A percentile compares a stretch with the other conserved stretches of the same genome.
phyloP scores from a whole-genome alignment of 1,139 yeast species.

The Yamadazyma atmosphaerica region DNA sequence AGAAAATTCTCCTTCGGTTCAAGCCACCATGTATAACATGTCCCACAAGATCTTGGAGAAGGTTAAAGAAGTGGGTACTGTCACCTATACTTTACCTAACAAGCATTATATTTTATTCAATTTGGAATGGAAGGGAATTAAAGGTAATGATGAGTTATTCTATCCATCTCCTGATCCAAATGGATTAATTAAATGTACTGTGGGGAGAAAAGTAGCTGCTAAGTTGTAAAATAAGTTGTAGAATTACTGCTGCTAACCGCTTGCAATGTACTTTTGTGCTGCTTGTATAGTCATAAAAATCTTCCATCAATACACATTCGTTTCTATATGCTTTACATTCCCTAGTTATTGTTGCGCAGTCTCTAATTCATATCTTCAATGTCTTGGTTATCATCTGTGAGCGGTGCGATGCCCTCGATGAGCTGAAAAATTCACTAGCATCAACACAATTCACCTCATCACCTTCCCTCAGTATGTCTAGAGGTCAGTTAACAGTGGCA shows the following conservation, averaged over 20 bases:
- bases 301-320: neutral
- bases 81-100: slow-evolving; percentile 79
- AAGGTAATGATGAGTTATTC: slow-evolving; percentile 76
- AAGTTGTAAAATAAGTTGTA: slow-evolving; percentile 28
- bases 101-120: slow-evolving; percentile 84
- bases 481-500: slow-evolving; percentile 23
- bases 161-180: slow-evolving; percentile 93
- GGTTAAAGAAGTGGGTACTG: slow-evolving; percentile 59
- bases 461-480: neutral
- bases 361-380: no score
- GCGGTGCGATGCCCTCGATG: no score
- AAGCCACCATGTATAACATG: slow-evolving; percentile 96
- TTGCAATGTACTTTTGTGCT: no score
- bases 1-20: slow-evolving; percentile 88
- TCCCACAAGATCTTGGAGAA: slow-evolving; percentile 63
- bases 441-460: no score
- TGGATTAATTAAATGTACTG: slow-evolving; percentile 85
- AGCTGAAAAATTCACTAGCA: neutral
- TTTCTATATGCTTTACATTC: no score
- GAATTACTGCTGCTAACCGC: neutral
- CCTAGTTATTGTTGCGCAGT: no score
- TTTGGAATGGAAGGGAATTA: slow-evolving; percentile 80
- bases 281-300: no score
- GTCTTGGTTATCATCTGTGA: no score
- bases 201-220: slow-evolving; percentile 54